Base-by-base conservation (phyloP, 2,329 filamentous ascomycete genomes). In the Verticillium nubilum region DNA sequence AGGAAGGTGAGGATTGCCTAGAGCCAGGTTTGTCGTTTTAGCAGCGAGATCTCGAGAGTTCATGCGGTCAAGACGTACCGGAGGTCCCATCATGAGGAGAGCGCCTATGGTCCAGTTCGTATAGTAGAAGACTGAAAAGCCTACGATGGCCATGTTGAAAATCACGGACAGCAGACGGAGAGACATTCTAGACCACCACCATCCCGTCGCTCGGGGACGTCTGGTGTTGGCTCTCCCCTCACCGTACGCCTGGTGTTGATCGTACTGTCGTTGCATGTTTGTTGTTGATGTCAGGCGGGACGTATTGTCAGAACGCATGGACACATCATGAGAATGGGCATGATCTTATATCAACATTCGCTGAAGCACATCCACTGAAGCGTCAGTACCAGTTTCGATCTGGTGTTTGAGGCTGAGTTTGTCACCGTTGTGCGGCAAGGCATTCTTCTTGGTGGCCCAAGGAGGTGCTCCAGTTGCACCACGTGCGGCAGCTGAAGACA, bases 31-130 rank as follows among this genome's bases (percentile, higher is more conserved):
- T 27, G 13, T 10, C 42, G 15, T 15, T 37, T 56, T 37, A 59
- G 52, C 28, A 60, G 17, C 28, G 4, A 19, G 5, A 12, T 37
- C 12, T 28, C 29, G 17, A 3, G 23, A 27, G 9, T 50, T 10
- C 10, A 10, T 7, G 42, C 23, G 19, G 19, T 12, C 4, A 7
- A 19, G 7, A 61, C 62, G 15, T 25, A 64, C 62, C 12, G 61
- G 59, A 54, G 62, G 62, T 29, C 61, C 59, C 59, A 62, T 60
- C 59, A 62, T 64, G 23, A 64, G 55, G 9, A 64, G 58, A 15
- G 62, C 31, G 9, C 60, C 62, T 6, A 64, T 27, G 25, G 62
- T 62, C 59, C 59, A 64, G 28, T 54, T 52, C 29, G 52, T 53
- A 27, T 37, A 37, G 28, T 64, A 64, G 33, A 61, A 58, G 10